phyloP scores from a whole-genome alignment of 2,329 filamentous ascomycete genomes.

The Phoma herbarum region DNA sequence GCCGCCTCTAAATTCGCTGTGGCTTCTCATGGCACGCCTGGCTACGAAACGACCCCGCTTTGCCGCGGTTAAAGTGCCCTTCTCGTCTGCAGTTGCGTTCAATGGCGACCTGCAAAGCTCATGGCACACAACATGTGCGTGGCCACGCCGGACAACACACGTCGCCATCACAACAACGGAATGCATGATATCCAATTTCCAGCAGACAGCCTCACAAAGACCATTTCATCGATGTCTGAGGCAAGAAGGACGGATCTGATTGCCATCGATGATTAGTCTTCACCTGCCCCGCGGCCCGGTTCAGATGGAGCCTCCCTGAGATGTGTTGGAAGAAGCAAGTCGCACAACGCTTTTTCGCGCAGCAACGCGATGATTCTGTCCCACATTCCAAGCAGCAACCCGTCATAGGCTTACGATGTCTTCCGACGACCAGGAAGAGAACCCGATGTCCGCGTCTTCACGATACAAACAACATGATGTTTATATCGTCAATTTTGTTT shows the following conservation, averaged over 20 bases:
- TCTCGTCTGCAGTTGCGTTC: constrained; percentile 22
- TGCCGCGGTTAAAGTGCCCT: constrained; percentile 12
- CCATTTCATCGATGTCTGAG: neutral
- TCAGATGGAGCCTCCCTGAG: constrained; percentile 4
- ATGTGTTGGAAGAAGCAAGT: constrained; percentile 17
- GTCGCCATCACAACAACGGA: constrained; percentile 19
- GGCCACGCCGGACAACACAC: constrained; percentile 2
- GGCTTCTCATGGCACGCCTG: constrained; percentile 10
- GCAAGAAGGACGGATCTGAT: neutral
- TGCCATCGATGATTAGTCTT: constrained; percentile 1
- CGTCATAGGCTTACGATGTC: constrained; percentile 16
- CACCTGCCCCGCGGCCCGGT: neutral
- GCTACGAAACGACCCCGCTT: constrained; percentile 10
- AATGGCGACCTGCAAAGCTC: constrained; percentile 17
- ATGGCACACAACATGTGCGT: constrained; percentile 14
- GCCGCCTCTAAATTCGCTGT: constrained; percentile 2
- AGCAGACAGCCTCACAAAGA: neutral
- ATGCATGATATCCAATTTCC: constrained; percentile 4
- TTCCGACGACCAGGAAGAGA: constrained; percentile 12
- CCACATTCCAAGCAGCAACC: constrained; percentile 17
- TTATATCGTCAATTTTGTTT: neutral
- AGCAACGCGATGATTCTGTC: constrained; percentile 19
- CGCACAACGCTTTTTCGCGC: constrained; percentile 18
- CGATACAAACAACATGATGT: constrained; percentile 1
- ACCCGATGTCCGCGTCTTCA: constrained; percentile 8